A percentile compares a stretch with the other conserved stretches of the same genome.
Evolutionary conservation across 192 early-diverging fungal genomes (phyloP).

Genomic region (Umbelopsis ramanniana): DNA sequence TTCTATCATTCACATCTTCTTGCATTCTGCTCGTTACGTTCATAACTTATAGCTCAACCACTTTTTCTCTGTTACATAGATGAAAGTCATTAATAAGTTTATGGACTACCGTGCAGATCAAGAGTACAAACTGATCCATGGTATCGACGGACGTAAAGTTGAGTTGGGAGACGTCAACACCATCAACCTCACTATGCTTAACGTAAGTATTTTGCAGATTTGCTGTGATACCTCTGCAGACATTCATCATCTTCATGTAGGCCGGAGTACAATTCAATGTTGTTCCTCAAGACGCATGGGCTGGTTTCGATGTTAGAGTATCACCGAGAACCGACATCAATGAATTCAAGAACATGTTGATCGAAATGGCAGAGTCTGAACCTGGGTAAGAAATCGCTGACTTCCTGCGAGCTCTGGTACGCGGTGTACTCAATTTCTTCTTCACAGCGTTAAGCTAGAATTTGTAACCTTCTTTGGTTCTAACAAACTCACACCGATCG

Average conservation of each 20-base stretch:
- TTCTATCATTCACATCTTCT: too few relatives aligned
- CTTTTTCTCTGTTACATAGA: background rate
- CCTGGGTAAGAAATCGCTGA: slow-evolving; percentile 38
- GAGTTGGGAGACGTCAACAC: slow-evolving; percentile 82
- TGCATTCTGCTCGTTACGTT: too few relatives aligned
- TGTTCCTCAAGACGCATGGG: slow-evolving; percentile 70
- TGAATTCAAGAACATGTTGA: slow-evolving; percentile 59
- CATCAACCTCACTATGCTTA: slow-evolving; percentile 78
- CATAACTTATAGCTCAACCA: too few relatives aligned
- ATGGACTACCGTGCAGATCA: slow-evolving; percentile 71
- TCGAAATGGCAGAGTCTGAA: slow-evolving; percentile 46
- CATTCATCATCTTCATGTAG: slow-evolving; percentile 18
- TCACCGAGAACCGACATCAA: slow-evolving; percentile 68
- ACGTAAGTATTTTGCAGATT: slow-evolving; percentile 31
- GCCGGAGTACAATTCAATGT: slow-evolving; percentile 82
- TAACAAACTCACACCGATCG: slow-evolving; percentile 56
- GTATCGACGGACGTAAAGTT: slow-evolving; percentile 55
- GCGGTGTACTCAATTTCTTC: too few relatives aligned
- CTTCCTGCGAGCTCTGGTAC: too few relatives aligned
- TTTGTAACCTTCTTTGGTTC: slow-evolving; percentile 67
- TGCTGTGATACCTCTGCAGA: background rate
- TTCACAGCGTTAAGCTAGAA: slow-evolving; percentile 58
- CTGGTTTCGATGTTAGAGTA: slow-evolving; percentile 79
- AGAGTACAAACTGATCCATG: slow-evolving; percentile 56
- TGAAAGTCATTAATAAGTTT: slow-evolving; percentile 65